A percentile compares a stretch with the other conserved stretches of the same genome.
Conservation (phyloP, 768 basidiomycete species). For the Hericium rajendrae region DNA sequence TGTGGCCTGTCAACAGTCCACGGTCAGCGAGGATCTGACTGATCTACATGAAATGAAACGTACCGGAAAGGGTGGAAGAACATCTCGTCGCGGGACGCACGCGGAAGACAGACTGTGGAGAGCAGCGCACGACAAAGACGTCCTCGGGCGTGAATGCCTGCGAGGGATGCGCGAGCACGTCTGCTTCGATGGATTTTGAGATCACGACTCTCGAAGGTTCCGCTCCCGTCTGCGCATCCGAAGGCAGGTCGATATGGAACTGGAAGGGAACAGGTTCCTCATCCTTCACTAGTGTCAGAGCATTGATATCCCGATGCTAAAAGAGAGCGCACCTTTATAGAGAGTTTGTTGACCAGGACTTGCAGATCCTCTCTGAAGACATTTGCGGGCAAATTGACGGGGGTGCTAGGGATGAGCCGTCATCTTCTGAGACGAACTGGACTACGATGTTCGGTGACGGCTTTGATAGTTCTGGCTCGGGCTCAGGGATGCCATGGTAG, state of each 20-base stretch:
- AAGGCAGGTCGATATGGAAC: conserved; percentile 76
- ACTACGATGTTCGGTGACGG: conserved; percentile 69
- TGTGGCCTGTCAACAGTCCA: conserved; percentile 51
- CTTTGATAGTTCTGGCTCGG: conserved; percentile 38
- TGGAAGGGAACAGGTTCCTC: conserved; percentile 90
- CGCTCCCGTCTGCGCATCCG: conserved; percentile 30
- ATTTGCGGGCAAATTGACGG: conserved; percentile 84
- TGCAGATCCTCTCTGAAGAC: conserved; percentile 78
- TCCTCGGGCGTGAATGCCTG: conserved; percentile 76
- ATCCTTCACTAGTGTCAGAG: conserved; percentile 31
- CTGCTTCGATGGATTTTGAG: conserved; percentile 72
- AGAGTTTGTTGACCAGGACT: conserved; percentile 80
- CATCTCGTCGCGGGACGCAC: conserved; percentile 92
- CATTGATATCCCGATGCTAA: conserved; percentile 1
- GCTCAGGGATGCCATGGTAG: conserved; percentile 65
- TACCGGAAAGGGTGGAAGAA: conserved; percentile 83
- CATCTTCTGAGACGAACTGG: conserved; percentile 87
- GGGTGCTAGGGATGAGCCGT: conserved; percentile 73
- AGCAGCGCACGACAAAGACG: conserved; percentile 78
- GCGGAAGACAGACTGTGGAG: conserved; percentile 92
- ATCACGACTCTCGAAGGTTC: conserved; percentile 71
- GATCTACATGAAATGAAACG: conserved; percentile 13
- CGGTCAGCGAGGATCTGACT: conserved; percentile 3
- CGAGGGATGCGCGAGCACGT: conserved; percentile 68
- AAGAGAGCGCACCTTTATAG: conserved; percentile 47